These are phyloP conservation scores for Paramecium octaurelia DNA, from an alignment of 73 alveolate genomes.

Conservation along the genomic window DNA sequence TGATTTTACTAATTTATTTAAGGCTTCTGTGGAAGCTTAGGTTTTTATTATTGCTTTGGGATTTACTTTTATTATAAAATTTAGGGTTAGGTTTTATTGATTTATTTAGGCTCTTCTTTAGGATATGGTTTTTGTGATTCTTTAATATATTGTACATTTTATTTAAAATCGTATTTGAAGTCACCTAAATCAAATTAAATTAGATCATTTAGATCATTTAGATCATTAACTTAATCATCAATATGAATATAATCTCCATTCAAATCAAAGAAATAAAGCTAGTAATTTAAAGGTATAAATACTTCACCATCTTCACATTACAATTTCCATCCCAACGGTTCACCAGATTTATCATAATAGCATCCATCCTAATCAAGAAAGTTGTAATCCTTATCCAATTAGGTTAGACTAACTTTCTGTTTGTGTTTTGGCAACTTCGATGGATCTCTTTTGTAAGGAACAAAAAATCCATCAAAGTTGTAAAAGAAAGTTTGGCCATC, in stretches of 20 bases:
- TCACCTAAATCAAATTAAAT: conserved; percentile 24
- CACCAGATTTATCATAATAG: not conserved
- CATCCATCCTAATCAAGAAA: conserved; percentile 3
- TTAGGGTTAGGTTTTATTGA: not conserved
- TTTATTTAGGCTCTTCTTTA: not conserved
- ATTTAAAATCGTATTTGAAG: not conserved
- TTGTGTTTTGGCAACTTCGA: not conserved
- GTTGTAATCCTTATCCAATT: not conserved
- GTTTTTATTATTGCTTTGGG: not conserved
- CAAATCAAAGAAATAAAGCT: not conserved
- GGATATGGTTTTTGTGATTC: not conserved
- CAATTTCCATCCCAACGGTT: not conserved
- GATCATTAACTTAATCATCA: too few species aligned
- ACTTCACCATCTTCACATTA: not conserved
- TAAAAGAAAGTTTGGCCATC: not conserved
- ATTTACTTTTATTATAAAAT: not conserved
- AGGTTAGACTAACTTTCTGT: not conserved
- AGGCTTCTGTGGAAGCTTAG: not conserved
- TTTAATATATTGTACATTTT: not conserved
- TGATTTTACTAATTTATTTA: not conserved
- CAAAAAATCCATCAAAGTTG: not conserved
- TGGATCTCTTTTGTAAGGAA: not conserved
- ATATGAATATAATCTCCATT: conserved; percentile 4
- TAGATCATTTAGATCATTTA: too few species aligned
- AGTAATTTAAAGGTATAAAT: not conserved